Percentiles rank a stretch among this genome's conserved stretches.
These are phyloP conservation scores for Vararia minispora DNA, from an alignment of 768 basidiomycete species.

Conservation along the genomic window DNA sequence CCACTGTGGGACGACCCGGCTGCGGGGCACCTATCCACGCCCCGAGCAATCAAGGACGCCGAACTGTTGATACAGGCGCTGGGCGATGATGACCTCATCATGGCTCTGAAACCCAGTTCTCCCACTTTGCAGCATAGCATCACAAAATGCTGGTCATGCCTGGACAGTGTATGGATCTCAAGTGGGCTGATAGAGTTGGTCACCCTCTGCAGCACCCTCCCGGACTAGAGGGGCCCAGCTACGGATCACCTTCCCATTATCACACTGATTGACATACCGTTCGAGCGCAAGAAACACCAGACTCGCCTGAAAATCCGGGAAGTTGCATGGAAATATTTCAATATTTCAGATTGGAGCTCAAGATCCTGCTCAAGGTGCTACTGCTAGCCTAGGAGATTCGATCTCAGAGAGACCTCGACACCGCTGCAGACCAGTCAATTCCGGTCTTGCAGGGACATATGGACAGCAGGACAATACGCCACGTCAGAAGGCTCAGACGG, in stretches of 20 bases:
- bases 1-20: background rate
- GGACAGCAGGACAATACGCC: constrained; percentile 12
- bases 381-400: too few species aligned
- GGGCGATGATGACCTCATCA: background rate
- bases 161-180: background rate
- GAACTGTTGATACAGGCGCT: background rate
- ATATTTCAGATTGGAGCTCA: too few species aligned
- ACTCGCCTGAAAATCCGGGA: too few species aligned
- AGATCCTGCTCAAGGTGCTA: too few species aligned
- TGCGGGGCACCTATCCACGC: background rate
- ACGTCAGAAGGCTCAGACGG: constrained; percentile 9
- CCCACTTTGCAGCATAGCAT: background rate
- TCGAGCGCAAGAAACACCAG: too few species aligned
- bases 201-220: background rate
- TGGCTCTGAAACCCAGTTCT: background rate
- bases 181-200: background rate
- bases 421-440: background rate
- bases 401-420: too few species aligned
- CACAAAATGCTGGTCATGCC: background rate
- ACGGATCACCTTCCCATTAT: background rate
- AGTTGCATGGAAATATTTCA: too few species aligned
- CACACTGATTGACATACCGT: background rate
- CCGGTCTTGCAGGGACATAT: constrained; percentile 6
- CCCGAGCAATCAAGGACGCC: background rate
- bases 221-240: background rate